Evolutionary conservation across 2,329 filamentous ascomycete genomes (phyloP).

Genomic region (Fusarium nurragi): DNA sequence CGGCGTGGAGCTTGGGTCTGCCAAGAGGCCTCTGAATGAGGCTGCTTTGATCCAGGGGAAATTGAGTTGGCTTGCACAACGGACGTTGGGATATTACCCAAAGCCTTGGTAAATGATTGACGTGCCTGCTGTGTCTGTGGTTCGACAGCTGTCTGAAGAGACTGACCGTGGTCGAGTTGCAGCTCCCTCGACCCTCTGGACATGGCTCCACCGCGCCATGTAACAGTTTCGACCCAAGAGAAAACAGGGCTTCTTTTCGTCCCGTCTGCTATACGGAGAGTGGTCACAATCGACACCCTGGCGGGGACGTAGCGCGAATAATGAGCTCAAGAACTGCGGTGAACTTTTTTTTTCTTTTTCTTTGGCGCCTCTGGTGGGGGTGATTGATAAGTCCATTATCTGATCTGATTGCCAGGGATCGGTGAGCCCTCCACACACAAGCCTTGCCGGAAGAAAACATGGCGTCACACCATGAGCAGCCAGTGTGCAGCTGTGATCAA

Average conservation of each 20-base stretch:
- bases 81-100: background rate
- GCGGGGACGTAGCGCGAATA: conserved; percentile 13
- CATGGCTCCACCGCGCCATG: conserved; percentile 1
- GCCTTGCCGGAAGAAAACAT: background rate
- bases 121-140: background rate
- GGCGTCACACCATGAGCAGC: conserved; percentile 24
- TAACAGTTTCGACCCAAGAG: conserved; percentile 3
- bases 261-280: conserved; percentile 13
- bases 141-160: background rate
- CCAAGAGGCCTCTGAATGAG: background rate
- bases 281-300: conserved; percentile 24
- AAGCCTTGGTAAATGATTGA: background rate
- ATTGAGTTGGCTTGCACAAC: background rate
- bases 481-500: too few relatives aligned
- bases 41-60: background rate
- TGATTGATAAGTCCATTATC: conserved; percentile 40
- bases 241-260: conserved; percentile 8
- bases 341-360: conserved; percentile 16
- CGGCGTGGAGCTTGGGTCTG: background rate
- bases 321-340: conserved; percentile 4
- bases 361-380: conserved; percentile 18
- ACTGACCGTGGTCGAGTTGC: conserved; percentile 15
- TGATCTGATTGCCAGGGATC: conserved; percentile 34
- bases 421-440: conserved; percentile 13
- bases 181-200: background rate